Percentiles rank a stretch among this genome's conserved stretches.
Conservation (phyloP, 78 protist species). For the Diacronema lutheri region DNA sequence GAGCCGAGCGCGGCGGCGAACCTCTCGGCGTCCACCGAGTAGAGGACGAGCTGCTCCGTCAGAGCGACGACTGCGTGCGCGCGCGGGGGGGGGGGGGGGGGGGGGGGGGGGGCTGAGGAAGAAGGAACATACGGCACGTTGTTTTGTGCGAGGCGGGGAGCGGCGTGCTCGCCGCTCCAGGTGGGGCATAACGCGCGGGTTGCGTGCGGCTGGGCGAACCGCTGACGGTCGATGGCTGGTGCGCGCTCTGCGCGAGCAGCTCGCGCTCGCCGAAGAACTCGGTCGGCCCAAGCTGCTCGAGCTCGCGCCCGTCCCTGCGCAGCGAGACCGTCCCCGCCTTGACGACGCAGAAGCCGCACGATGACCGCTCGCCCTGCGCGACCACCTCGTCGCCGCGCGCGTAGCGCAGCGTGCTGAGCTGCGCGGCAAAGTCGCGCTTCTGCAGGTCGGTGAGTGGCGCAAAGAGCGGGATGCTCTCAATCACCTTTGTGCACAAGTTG, state of each 20-base stretch:
- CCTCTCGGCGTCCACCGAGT: no score
- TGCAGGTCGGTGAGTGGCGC: neutral
- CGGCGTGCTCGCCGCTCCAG: no score
- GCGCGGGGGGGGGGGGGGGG: no score
- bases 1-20: neutral
- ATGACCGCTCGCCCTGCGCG: neutral
- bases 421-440: neutral
- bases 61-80: no score
- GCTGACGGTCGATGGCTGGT: no score
- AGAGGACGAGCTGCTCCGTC: no score
- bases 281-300: neutral
- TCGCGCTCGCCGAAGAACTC: slow-evolving; percentile 5
- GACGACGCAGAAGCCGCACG: neutral
- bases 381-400: neutral
- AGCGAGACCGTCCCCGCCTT: neutral
- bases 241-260: neutral
- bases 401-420: neutral
- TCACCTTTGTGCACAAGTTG: neutral
- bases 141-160: no score
- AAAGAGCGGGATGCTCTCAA: neutral
- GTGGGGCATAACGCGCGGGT: no score
- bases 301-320: neutral
- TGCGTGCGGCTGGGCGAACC: no score
- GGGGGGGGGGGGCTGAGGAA: no score
- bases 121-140: no score